Conservation (phyloP, 371 early-diverging fungal species). For the Capillidium heterosporum region DNA sequence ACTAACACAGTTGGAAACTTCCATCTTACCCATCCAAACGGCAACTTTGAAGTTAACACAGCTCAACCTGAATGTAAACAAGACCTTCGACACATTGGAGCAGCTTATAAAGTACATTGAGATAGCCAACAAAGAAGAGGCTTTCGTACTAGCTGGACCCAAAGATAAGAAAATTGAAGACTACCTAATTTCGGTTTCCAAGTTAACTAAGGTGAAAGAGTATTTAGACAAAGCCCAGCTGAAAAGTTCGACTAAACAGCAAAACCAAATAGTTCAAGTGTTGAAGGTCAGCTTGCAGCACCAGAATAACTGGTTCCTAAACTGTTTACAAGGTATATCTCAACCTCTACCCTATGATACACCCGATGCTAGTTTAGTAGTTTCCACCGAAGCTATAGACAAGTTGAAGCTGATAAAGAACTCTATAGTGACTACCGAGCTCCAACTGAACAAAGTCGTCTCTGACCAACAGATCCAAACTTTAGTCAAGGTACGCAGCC, state of each 20-base stretch:
- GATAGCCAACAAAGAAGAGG: background rate
- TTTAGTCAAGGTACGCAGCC: background rate
- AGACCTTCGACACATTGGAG: background rate
- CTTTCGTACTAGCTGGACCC: conserved; percentile 1
- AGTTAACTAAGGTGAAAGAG: conserved; percentile 32
- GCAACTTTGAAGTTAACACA: conserved; percentile 65
- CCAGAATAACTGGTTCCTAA: conserved; percentile 27
- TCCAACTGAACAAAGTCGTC: background rate
- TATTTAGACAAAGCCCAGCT: conserved; percentile 26
- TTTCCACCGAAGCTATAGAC: conserved; percentile 8
- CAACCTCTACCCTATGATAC: conserved; percentile 21
- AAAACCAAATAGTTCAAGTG: conserved; percentile 18
- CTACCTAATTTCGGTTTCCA: conserved; percentile 30
- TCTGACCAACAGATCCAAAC: background rate
- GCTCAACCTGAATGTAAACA: conserved; percentile 30
- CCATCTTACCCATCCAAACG: conserved; percentile 68
- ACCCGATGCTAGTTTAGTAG: conserved; percentile 26
- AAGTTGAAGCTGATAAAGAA: background rate
- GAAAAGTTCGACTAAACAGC: conserved; percentile 18
- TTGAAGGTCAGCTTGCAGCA: conserved; percentile 22
- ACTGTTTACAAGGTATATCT: conserved; percentile 24
- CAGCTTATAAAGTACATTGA: background rate
- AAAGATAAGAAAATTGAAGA: conserved; percentile 12
- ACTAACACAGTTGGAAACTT: conserved; percentile 53
- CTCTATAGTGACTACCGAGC: background rate